Evolutionary conservation across 1,139 yeast species (phyloP).

Genomic region (Yamadazyma friedrichii): DNA sequence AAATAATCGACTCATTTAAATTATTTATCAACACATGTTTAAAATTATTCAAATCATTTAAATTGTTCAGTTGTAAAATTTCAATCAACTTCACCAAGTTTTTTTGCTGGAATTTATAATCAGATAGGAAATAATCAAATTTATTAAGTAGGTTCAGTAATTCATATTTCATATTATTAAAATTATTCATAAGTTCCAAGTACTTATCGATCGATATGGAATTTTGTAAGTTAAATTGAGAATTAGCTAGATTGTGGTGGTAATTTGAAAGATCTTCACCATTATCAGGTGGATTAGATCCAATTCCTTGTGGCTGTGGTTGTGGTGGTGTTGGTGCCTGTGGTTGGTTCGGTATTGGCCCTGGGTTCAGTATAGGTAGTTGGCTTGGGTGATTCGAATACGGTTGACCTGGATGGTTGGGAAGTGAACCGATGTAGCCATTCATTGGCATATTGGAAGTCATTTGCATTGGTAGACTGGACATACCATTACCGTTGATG

Average conservation of each 20-base stretch:
- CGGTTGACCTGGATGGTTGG: not conserved
- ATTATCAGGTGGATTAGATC: not conserved
- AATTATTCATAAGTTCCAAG: conserved; percentile 14
- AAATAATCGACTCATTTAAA: conserved; percentile 13
- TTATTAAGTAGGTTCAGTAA: conserved; percentile 15
- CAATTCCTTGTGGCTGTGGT: conserved; percentile 7
- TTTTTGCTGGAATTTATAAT: conserved; percentile 17
- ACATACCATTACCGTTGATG: not conserved
- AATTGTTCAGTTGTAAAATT: conserved; percentile 13
- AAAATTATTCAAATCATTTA: conserved; percentile 14
- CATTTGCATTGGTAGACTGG: not conserved
- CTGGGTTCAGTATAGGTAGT: conserved; percentile 14
- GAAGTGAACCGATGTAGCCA: not conserved
- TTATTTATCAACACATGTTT: conserved; percentile 14
- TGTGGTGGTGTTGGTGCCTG: conserved; percentile 8
- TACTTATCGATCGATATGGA: conserved; percentile 15
- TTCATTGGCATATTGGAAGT: no score
- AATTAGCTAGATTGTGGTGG: conserved; percentile 4
- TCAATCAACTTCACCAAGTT: conserved; percentile 16
- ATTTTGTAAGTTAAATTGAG: conserved; percentile 8
- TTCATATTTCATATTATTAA: conserved; percentile 16
- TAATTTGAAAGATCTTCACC: conserved; percentile 7
- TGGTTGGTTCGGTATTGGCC: conserved; percentile 10
- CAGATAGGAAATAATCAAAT: conserved; percentile 17
- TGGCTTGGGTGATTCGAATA: not conserved